These are phyloP conservation scores for Macrophomina tecta DNA, from an alignment of 2,329 filamentous ascomycete species.

Conservation along the genomic window DNA sequence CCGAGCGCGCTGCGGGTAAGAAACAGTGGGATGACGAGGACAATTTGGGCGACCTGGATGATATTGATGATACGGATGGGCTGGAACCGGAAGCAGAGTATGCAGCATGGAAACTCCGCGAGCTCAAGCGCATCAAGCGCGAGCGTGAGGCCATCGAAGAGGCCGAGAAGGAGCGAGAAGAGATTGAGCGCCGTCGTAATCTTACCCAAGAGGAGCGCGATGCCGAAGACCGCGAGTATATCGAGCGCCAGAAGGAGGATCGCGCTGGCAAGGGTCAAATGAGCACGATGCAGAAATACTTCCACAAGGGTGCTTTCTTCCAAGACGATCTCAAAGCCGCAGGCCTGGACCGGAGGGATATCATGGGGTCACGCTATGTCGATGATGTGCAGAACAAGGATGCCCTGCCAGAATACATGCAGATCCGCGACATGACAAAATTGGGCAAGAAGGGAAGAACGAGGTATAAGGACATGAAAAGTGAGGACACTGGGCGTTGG, in stretches of 20 bases:
- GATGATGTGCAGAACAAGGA: conserved; percentile 86
- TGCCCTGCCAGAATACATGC: conserved; percentile 86
- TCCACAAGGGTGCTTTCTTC: conserved; percentile 96
- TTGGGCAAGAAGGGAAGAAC: conserved; percentile 90
- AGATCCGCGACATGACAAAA: conserved; percentile 91
- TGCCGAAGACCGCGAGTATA: conserved; percentile 79
- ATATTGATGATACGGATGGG: conserved; percentile 88
- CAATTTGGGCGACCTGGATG: conserved; percentile 69
- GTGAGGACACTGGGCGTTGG: conserved; percentile 90
- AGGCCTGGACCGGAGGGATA: conserved; percentile 78
- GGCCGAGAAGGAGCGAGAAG: conserved; percentile 82
- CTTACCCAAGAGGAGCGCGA: conserved; percentile 85
- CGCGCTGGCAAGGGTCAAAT: conserved; percentile 77
- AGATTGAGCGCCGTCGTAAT: conserved; percentile 85
- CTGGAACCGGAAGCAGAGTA: conserved; percentile 86
- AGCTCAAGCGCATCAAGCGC: conserved; percentile 86
- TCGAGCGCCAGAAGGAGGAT: conserved; percentile 80
- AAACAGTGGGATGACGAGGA: conserved; percentile 83
- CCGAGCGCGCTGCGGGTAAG: conserved; percentile 75
- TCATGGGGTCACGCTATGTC: conserved; percentile 82
- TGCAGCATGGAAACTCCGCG: conserved; percentile 91
- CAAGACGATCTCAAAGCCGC: conserved; percentile 78
- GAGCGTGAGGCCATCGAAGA: conserved; percentile 84
- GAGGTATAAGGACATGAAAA: conserved; percentile 85
- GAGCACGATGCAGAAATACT: conserved; percentile 93